phyloP scores from a whole-genome alignment of 106 monocot species.

The Ottelia alismoides region DNA sequence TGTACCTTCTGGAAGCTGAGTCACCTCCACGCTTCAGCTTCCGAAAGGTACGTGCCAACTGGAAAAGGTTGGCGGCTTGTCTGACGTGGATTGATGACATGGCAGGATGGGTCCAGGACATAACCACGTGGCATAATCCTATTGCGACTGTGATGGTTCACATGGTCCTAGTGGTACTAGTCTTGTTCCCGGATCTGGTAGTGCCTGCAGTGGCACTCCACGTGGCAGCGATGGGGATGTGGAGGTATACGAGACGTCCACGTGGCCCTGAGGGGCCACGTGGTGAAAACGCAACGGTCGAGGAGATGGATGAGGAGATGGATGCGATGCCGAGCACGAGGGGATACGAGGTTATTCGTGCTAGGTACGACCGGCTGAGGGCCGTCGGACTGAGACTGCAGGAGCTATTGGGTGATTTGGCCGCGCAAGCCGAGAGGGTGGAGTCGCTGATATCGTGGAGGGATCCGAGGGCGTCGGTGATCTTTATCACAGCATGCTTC shows the following conservation, averaged over 20 bases:
- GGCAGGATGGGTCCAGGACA: slow-evolving; percentile 30
- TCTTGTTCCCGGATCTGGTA: slow-evolving; percentile 58
- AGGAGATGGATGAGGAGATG: slow-evolving; percentile 92
- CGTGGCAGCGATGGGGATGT: slow-evolving; percentile 29
- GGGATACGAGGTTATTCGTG: slow-evolving; percentile 42
- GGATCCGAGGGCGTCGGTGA: slow-evolving; percentile 73
- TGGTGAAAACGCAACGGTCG: slow-evolving; percentile 16
- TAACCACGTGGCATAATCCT: slow-evolving; percentile 51
- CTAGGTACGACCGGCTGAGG: slow-evolving; percentile 60
- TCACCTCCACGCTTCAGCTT: slow-evolving; percentile 53
- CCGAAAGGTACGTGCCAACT: slow-evolving; percentile 59
- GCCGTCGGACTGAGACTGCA: slow-evolving; percentile 50
- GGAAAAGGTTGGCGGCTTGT: slow-evolving; percentile 34
- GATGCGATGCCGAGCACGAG: slow-evolving; percentile 52
- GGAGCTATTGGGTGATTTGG: slow-evolving; percentile 51
- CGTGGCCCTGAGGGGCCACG: slow-evolving; percentile 25
- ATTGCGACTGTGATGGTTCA: slow-evolving; percentile 63
- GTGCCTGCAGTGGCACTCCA: slow-evolving; percentile 47
- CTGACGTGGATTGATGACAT: slow-evolving; percentile 38
- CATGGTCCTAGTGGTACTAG: slow-evolving; percentile 37
- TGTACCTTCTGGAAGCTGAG: slow-evolving; percentile 48
- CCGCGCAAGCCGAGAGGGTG: slow-evolving; percentile 63
- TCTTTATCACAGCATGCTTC: slow-evolving; percentile 52
- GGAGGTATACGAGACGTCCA: slow-evolving; percentile 39
- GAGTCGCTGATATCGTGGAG: slow-evolving; percentile 64